Percentiles rank a stretch among this genome's conserved stretches.
Conservation (phyloP, 768 basidiomycete genomes). For the Ramaria sp. region DNA sequence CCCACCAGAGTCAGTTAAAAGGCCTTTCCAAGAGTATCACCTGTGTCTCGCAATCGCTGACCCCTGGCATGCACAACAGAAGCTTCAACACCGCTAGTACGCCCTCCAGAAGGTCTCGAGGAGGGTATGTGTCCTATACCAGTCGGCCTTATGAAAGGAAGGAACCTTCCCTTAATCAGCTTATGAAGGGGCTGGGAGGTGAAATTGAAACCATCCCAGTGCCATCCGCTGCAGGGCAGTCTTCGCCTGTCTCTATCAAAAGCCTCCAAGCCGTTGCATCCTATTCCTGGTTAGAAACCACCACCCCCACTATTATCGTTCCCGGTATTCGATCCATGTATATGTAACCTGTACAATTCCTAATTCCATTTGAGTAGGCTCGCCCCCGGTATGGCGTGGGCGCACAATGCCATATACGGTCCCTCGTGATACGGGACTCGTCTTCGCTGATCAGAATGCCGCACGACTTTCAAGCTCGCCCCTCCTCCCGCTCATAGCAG, state of each 20-base stretch:
- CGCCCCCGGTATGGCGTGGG: slow-evolving; percentile 47
- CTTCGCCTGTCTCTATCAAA: background rate
- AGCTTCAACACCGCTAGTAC: background rate
- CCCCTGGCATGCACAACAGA: background rate
- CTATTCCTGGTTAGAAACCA: slow-evolving; percentile 40
- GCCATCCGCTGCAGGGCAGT: background rate
- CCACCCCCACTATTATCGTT: slow-evolving; percentile 33
- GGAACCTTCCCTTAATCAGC: background rate
- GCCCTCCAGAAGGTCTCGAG: background rate
- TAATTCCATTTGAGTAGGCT: slow-evolving; percentile 33
- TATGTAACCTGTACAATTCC: background rate
- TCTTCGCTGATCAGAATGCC: slow-evolving; percentile 49
- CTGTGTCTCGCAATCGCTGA: too few species aligned
- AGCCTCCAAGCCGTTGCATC: slow-evolving; percentile 26
- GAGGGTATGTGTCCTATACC: background rate
- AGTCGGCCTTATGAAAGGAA: background rate
- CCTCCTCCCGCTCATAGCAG: slow-evolving; percentile 47
- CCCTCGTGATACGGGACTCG: slow-evolving; percentile 38
- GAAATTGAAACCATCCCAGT: background rate
- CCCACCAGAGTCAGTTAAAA: too few species aligned
- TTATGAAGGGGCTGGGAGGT: background rate
- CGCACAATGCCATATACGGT: slow-evolving; percentile 40
- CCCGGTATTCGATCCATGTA: slow-evolving; percentile 18
- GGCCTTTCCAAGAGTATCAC: too few species aligned
- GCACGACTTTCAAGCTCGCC: slow-evolving; percentile 28